These are phyloP conservation scores for Corynascus novoguineensis DNA, from an alignment of 495 filamentous ascomycete genomes.

Conservation along the genomic window DNA sequence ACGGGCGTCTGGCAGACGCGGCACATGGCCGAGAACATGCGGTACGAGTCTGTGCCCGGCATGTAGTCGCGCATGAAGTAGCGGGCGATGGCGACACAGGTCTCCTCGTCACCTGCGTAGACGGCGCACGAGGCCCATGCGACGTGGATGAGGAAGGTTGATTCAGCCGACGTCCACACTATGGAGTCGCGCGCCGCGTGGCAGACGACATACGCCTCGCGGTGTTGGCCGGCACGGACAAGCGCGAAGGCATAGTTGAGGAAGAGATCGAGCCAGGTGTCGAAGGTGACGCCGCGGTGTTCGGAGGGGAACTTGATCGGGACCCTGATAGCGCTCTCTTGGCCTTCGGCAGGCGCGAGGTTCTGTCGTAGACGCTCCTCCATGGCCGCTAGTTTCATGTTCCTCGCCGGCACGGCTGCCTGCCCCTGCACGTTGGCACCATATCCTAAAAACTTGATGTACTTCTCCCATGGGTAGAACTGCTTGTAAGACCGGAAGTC, in stretches of 20 bases:
- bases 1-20: slow-evolving; percentile 56
- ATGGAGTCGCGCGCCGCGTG: slow-evolving; percentile 67
- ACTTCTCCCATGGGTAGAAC: slow-evolving; percentile 72
- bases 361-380: slow-evolving; percentile 57
- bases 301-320: slow-evolving; percentile 47
- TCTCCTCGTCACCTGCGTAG: slow-evolving; percentile 70
- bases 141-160: slow-evolving; percentile 68
- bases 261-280: slow-evolving; percentile 86
- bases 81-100: slow-evolving; percentile 59
- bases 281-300: slow-evolving; percentile 74
- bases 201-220: slow-evolving; percentile 71
- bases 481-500: slow-evolving; percentile 71
- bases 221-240: slow-evolving; percentile 49
- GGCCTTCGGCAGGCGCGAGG: slow-evolving; percentile 31
- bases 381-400: slow-evolving; percentile 63
- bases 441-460: slow-evolving; percentile 63
- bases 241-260: slow-evolving; percentile 73
- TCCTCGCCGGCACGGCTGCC: slow-evolving; percentile 42
- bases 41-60: slow-evolving; percentile 77
- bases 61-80: slow-evolving; percentile 85
- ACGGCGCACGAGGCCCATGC: slow-evolving; percentile 84
- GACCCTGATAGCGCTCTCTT: slow-evolving; percentile 12
- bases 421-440: slow-evolving; percentile 45
- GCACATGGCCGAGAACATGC: slow-evolving; percentile 67
- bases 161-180: slow-evolving; percentile 66